Base-by-base conservation (phyloP, 179 eudicot species). In the Gypsophila paniculata region DNA sequence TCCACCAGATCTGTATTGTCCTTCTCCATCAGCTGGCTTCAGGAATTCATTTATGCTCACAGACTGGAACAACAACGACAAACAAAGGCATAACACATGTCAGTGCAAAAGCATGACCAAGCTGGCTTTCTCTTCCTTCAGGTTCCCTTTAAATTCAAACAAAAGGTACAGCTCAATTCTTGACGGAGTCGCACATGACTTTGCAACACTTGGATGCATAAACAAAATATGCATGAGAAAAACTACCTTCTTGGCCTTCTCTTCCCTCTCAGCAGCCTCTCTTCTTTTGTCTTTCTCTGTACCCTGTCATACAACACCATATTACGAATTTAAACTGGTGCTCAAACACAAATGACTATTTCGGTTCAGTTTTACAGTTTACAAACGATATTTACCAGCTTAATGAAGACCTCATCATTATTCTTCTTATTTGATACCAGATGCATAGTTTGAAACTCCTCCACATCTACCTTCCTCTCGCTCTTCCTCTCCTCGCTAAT, bases 1-100 rank as follows among this genome's bases (percentile, higher is more conserved):
- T 10, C 96, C 94, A 49, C 93, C 85, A 4, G 81, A 77, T 68
- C 75, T 78, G 73, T 85, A 77, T 81, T 75, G 72, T 68, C 67
- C 75, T 61, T 85, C 95, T 61, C 99, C 97, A 25, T 91, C 96
- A 51, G 94, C 89, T 12, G 99, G 96, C 87, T 87, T 94, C 81
- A 94, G 78, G 70, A 94, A 94, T 77, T 94, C 99, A 55, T 90
- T 88, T 13, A 95, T 95, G 88, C 99, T 95, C 76, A 95, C 87
- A 17, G 91, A 75, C 99, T 94, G 76, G n/a, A 75, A 69, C 8
- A 58, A 61, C 65, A 59, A 19, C 17, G 0, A 52, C 22, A 32
- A 60, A 0, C 5, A 25, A 19, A 73, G 21, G 17, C n/a, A 72
- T 26, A 55, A 26, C 17, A 7, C n/a, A 64, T 64, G 68, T 64